Base-by-base conservation (phyloP, 2,329 filamentous ascomycete genomes). In the Colletotrichum incanum region DNA sequence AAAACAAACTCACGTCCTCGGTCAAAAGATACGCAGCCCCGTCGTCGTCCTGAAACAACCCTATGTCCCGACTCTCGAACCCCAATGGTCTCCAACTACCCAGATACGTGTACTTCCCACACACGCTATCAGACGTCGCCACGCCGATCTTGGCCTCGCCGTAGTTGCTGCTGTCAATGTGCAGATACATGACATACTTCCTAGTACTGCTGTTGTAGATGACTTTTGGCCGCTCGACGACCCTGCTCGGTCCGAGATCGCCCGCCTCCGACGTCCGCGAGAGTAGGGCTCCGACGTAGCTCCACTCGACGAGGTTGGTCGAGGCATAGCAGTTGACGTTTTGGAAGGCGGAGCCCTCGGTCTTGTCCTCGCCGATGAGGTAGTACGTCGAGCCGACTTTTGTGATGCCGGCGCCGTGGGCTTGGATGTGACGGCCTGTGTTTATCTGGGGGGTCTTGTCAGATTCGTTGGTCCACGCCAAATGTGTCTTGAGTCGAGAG, bases 361-460 rank as follows among this genome's bases (percentile, higher is more conserved):
- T 88, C 78, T 93, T 93, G 82, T 93, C 91, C 78, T 93, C 92
- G 20, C 92, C 92, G 47, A 93, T 88, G 81, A 91, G 86, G 81
- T 93, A 93, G 82, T 90, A 93, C 0, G 86, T 88, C 23, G 82
- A 84, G 54, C 85, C 84, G 2, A 88, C 87, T 75, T 88, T 83
- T 23, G 49, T 73, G 63, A 93, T 84, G 55, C 90, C 91, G 1
- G 88, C 89, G 5, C 91, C 91, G 76, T 93, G 91, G 0, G 91
- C 91, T 82, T 93, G 90, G 6, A 93, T 83, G 75, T 91, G 89
- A 41, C 87, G 84, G 7, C 86, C 86, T 1, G 78, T 80, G 60
- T 87, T 84, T 7, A 81, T 82, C 79, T 86, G 47, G 11, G 11
- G 28, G 65, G 41, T 1, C 11, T 20, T 6, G 56, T 66, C 62